phyloP scores from a whole-genome alignment of 2,329 filamentous ascomycete species.

The Ampelomyces quisqualis region DNA sequence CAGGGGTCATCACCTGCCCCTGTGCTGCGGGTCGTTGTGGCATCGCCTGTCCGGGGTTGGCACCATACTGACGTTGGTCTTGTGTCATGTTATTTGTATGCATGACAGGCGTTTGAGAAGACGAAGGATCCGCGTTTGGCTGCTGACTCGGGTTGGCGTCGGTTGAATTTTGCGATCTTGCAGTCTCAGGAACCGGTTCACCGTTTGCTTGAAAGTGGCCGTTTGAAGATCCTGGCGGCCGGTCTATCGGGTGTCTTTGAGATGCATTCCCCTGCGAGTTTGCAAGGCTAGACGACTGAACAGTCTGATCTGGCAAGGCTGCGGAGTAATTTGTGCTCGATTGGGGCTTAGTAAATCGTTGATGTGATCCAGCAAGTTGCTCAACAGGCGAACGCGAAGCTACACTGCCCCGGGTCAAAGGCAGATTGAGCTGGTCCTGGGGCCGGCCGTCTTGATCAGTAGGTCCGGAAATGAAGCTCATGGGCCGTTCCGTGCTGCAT shows the following conservation, averaged over 20 bases:
- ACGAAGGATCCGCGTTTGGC: too few relatives aligned
- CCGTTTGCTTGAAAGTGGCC: too few relatives aligned
- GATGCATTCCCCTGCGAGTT: constrained; percentile 1
- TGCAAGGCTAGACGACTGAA: constrained; percentile 5
- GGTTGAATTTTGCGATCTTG: too few relatives aligned
- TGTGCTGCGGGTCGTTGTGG: constrained; percentile 13
- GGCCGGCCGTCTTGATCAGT: constrained; percentile 38
- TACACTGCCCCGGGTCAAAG: constrained; percentile 2
- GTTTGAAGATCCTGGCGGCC: too few relatives aligned
- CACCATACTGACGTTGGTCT: constrained; percentile 13
- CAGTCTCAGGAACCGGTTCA: too few relatives aligned
- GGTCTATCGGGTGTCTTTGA: constrained; percentile 1
- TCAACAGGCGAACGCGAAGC: constrained; percentile 6
- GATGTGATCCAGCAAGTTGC: constrained; percentile 11
- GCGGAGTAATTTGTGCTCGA: constrained; percentile 2
- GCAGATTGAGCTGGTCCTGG: constrained; percentile 40
- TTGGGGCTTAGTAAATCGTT: too few relatives aligned
- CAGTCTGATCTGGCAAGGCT: constrained; percentile 7
- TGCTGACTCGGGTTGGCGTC: too few relatives aligned
- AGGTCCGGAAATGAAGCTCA: constrained; percentile 42
- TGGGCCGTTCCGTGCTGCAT: constrained; percentile 38
- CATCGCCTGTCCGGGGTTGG: constrained; percentile 6
- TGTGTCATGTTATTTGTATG: constrained; percentile 11
- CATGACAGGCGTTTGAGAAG: constrained; percentile 9
- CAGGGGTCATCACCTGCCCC: constrained; percentile 8